Evolutionary conservation across 345 rosid genomes (phyloP).

Genomic region (Eucalyptus curtisii): DNA sequence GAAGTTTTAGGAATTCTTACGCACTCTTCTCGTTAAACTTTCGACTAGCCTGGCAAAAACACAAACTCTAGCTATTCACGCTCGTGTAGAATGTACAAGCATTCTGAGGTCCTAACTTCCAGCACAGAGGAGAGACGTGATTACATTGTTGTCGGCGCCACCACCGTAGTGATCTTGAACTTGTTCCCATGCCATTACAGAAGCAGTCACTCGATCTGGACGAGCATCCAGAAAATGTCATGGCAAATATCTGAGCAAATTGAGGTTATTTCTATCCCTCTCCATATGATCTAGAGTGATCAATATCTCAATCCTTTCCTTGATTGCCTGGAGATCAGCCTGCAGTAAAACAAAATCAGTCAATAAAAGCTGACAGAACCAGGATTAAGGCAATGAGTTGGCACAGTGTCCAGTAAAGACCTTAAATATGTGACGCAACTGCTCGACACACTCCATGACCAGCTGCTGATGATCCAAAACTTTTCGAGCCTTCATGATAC

Average conservation of each 20-base stretch:
- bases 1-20: no score
- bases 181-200: neutral
- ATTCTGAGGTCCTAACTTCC: neutral
- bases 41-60: neutral
- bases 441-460: slow-evolving; percentile 82
- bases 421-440: slow-evolving; percentile 90
- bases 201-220: neutral
- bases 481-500: slow-evolving; percentile 93
- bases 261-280: no score
- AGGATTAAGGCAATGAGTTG: neutral
- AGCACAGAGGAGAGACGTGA: neutral
- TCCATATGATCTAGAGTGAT: no score
- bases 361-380: no score
- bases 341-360: no score
- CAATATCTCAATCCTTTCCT: no score
- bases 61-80: neutral
- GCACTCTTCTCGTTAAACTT: no score
- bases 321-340: no score
- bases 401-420: slow-evolving; percentile 5
- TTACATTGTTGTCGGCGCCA: neutral
- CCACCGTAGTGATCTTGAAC: neutral
- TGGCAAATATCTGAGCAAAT: slow-evolving; percentile 21
- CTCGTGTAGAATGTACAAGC: neutral
- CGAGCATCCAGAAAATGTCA: neutral
- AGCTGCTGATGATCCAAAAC: slow-evolving; percentile 75